Evolutionary conservation across 306 rosid species (phyloP).

Genomic region (Begonia loranthoides): DNA sequence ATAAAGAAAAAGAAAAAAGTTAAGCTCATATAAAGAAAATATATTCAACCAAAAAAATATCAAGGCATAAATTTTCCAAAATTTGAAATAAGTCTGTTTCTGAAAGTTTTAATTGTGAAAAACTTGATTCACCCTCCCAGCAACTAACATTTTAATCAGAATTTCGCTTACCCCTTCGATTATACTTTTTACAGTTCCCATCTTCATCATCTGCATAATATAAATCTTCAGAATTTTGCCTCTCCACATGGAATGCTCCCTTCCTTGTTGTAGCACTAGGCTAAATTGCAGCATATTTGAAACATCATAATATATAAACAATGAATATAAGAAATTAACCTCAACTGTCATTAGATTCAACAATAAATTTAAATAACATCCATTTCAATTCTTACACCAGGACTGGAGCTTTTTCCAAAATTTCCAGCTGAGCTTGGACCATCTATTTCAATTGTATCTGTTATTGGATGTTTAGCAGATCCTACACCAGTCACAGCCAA

Average conservation of each 20-base stretch:
- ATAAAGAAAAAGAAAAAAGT: no score
- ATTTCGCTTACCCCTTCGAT: conserved; percentile 61
- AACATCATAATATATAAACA: conserved; percentile 4
- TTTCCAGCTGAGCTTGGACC: conserved; percentile 48
- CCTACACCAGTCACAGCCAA: conserved; percentile 35
- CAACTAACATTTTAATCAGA: background rate
- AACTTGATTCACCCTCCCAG: no score
- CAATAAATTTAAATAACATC: conserved; percentile 10
- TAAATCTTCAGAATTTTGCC: conserved; percentile 75
- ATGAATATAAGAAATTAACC: background rate
- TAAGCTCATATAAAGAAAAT: no score
- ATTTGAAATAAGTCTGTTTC: no score
- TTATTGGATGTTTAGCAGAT: conserved; percentile 33
- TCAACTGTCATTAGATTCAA: conserved; percentile 3
- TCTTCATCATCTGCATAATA: conserved; percentile 98
- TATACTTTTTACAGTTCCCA: conserved; percentile 59
- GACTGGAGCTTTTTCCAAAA: conserved; percentile 54
- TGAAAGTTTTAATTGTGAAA: no score
- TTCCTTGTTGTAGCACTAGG: conserved; percentile 94
- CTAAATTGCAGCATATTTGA: conserved; percentile 27
- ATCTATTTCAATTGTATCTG: conserved; percentile 77
- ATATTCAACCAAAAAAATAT: no score
- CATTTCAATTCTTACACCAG: conserved; percentile 35
- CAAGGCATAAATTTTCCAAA: no score
- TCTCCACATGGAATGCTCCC: conserved; percentile 49